Base-by-base conservation (phyloP, 2,329 filamentous ascomycete genomes). In the Diaporthe ampelina region DNA sequence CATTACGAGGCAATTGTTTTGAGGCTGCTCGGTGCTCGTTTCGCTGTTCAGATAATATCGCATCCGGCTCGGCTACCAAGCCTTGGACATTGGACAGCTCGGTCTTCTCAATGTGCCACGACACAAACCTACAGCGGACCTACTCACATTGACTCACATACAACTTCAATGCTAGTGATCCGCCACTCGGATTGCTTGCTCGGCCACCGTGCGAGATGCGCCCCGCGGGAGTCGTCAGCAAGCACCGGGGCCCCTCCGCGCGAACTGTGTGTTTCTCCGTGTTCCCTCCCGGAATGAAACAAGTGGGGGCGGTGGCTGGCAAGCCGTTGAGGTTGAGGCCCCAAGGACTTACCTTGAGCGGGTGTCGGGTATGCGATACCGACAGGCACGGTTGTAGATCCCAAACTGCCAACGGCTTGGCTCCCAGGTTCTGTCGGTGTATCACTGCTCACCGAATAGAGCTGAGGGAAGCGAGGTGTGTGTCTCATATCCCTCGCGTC, bases 401-500 rank as follows among this genome's bases (percentile, higher is more conserved):
- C 63, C 21, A 68, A 68, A 68, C 63, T 68, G 63, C 48, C 63
- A 68, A 68, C 63, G 45, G 63, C 63, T 68, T 68, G 63, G 63
- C 63, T 54, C 15, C 45, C 63, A 52, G 63, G 29, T 29, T 26
- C 48, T 54, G 63, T 68, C 63, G 63, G 48, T 68, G 63, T 68
- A 54, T 40, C 48, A 68, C 32, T 37, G 29, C 37, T 54, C 63
- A 68, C 63, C 48, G 63, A 68, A 68, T 21, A 21, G 17, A 54
- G 63, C 50, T 40, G 45, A 54, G 45, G 63, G 63, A 40, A 54
- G 63, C 63, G 63, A 67, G 29, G 7, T 67, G 63, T 24, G n/a
- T 68, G 63, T 68, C 48, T 68, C 63, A 68, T 37, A 35, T 19
- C 48, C 8, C 63, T 68, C 48, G 63, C 63, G 40, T 67, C 48